phyloP scores from a whole-genome alignment of 169 alveolate genomes.

The Eimeria maxima region DNA sequence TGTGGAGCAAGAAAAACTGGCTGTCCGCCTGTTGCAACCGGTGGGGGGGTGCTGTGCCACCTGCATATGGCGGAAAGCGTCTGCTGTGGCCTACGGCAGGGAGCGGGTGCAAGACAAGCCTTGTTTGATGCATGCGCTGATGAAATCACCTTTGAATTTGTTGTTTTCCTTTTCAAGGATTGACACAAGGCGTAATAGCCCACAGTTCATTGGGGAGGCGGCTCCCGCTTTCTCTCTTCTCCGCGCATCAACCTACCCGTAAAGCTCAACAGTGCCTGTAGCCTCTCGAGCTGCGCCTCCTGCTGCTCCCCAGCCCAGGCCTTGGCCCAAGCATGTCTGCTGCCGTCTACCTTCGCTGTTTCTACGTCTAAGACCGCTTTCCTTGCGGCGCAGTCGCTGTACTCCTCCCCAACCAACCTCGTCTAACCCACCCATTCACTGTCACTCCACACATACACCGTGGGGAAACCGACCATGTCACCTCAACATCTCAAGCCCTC shows the following conservation, averaged over 20 bases:
- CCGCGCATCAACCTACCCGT: not conserved
- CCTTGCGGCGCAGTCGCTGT: not conserved
- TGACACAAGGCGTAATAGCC: not conserved
- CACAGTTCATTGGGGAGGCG: not conserved
- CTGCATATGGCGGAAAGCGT: conserved; percentile 24
- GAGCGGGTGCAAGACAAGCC: not conserved
- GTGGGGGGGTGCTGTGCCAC: conserved; percentile 67
- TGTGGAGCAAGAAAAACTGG: not conserved
- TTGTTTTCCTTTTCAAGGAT: not conserved
- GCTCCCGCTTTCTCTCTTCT: not conserved
- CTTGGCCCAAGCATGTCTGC: conserved; percentile 9
- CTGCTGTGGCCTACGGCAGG: not conserved
- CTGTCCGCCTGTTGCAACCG: conserved; percentile 20
- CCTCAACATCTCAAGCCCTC: conserved; percentile 58
- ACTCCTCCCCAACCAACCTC: not conserved
- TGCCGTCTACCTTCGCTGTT: not conserved
- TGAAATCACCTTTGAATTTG: not conserved
- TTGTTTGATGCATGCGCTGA: conserved; percentile 20
- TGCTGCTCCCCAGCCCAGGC: not conserved
- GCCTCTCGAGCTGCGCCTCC: not conserved
- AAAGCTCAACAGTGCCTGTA: not conserved
- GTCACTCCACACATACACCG: too few relatives aligned
- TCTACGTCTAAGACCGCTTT: not conserved
- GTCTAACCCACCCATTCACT: not conserved
- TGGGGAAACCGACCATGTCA: not conserved